These are phyloP conservation scores for Vanrija humicola DNA, from an alignment of 1,284 basidiomycete genomes.

Conservation along the genomic window DNA sequence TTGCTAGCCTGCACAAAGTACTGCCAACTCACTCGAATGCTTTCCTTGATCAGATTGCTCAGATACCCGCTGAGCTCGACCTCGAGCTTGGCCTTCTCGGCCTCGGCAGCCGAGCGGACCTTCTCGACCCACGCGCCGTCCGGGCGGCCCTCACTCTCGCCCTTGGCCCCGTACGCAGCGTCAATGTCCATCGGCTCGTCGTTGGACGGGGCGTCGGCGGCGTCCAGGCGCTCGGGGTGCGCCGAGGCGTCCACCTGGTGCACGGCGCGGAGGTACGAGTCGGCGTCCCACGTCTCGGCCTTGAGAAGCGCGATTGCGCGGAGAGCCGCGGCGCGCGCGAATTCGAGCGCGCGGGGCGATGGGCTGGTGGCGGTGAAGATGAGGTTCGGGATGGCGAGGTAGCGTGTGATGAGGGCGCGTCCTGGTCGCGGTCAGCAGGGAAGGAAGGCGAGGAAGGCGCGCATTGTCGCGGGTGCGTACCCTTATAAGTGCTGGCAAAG, in stretches of 20 bases:
- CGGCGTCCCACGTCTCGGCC: conserved; percentile 24
- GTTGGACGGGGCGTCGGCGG: background rate
- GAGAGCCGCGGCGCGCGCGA: conserved; percentile 28
- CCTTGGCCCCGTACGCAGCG: background rate
- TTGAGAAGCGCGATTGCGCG: conserved; percentile 31
- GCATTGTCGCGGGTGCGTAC: conserved; percentile 11
- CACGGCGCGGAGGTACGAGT: conserved; percentile 15
- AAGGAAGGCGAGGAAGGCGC: background rate
- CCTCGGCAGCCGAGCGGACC: conserved; percentile 21
- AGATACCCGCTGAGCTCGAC: conserved; percentile 44
- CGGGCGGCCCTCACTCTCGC: conserved; percentile 20
- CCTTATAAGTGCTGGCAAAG: conserved; percentile 35
- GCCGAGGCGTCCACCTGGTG: conserved; percentile 9
- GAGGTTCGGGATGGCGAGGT: conserved; percentile 23
- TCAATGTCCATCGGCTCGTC: conserved; percentile 22
- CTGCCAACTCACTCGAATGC: conserved; percentile 34
- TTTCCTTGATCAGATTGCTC: conserved; percentile 46
- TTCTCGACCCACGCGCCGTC: conserved; percentile 36
- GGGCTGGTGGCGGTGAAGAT: conserved; percentile 12
- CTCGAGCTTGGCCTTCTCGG: conserved; percentile 28
- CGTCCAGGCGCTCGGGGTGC: background rate
- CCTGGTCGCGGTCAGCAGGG: conserved; percentile 15
- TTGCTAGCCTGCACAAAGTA: too few relatives aligned
- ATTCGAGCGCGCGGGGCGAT: conserved; percentile 10
- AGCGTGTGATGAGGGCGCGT: conserved; percentile 41